Conservation (phyloP, 2,329 filamentous ascomycete genomes). For the Calcarisporium arbuscula region DNA sequence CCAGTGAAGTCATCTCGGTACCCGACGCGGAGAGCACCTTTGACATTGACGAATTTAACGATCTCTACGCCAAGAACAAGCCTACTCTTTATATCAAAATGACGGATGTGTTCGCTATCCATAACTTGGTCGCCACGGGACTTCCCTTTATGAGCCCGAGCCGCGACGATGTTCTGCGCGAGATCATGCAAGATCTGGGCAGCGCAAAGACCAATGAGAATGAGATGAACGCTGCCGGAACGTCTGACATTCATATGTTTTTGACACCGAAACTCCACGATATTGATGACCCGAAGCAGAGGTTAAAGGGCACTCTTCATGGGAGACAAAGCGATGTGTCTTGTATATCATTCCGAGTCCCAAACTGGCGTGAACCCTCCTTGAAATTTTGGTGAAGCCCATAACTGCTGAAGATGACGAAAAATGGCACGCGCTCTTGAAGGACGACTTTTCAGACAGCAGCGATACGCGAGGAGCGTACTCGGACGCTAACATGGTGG, state of each 20-base stretch:
- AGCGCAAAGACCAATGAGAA: conserved; percentile 95
- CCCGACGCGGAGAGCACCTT: conserved; percentile 86
- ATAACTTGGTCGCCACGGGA: conserved; percentile 78
- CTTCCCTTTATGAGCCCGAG: conserved; percentile 69
- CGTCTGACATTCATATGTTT: conserved; percentile 85
- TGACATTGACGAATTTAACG: conserved; percentile 98
- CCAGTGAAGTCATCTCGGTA: conserved; percentile 72
- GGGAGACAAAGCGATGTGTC: conserved; percentile 95
- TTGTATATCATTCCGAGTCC: conserved; percentile 95
- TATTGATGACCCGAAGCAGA: conserved; percentile 85
- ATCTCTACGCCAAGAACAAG: conserved; percentile 92
- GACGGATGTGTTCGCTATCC: conserved; percentile 93
- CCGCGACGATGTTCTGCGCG: conserved; percentile 81
- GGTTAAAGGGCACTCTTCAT: conserved; percentile 89
- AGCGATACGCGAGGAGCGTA: conserved; percentile 75
- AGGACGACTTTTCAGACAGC: conserved; percentile 67
- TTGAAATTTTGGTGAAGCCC: conserved; percentile 90
- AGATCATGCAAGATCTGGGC: conserved; percentile 88
- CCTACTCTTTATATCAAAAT: conserved; percentile 99
- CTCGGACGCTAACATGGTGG: conserved; percentile 80
- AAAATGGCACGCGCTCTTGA: conserved; percentile 75
- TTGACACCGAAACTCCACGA: conserved; percentile 85
- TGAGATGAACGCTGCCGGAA: conserved; percentile 81
- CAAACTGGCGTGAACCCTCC: conserved; percentile 86
- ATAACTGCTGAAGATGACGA: conserved; percentile 82